Evolutionary conservation across 345 rosid genomes (phyloP).

Genomic region (Syzygium aromaticum): DNA sequence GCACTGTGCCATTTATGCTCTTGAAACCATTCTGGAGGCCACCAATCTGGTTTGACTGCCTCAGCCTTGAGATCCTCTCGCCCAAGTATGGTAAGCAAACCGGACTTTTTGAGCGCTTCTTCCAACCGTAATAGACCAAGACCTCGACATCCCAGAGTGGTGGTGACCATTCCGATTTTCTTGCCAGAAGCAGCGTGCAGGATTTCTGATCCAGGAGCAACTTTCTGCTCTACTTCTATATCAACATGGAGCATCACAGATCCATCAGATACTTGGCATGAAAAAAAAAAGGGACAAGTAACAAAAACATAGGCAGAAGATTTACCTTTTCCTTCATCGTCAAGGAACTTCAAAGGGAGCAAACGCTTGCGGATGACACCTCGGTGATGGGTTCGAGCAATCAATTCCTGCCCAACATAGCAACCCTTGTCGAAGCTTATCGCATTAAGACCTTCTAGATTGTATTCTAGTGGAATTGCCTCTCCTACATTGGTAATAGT

Average conservation of each 20-base stretch:
- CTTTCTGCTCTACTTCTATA: slow-evolving; percentile 50
- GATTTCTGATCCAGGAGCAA: slow-evolving; percentile 61
- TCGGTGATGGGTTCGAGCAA: slow-evolving; percentile 87
- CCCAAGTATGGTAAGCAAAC: slow-evolving; percentile 33
- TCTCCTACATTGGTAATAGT: slow-evolving; percentile 41
- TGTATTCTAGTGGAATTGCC: slow-evolving; percentile 90
- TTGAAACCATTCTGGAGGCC: slow-evolving; percentile 74
- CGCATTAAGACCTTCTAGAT: slow-evolving; percentile 75
- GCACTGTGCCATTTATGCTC: slow-evolving; percentile 28
- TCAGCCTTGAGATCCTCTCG: slow-evolving; percentile 50
- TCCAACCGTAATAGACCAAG: slow-evolving; percentile 69
- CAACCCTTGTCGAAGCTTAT: slow-evolving; percentile 96
- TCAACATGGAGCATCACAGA: background rate
- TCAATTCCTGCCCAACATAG: slow-evolving; percentile 90
- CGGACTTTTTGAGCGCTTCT: slow-evolving; percentile 41
- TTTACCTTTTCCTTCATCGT: slow-evolving; percentile 48
- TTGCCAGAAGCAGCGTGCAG: slow-evolving; percentile 43
- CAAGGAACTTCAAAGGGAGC: slow-evolving; percentile 59
- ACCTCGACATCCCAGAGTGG: slow-evolving; percentile 64
- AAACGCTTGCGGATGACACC: slow-evolving; percentile 83
- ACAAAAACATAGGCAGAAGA: background rate
- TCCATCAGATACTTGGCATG: background rate
- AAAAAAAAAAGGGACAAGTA: background rate
- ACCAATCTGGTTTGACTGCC: slow-evolving; percentile 71
- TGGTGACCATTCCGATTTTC: slow-evolving; percentile 65